Percentiles rank a stretch among this genome's conserved stretches.
phyloP scores from a whole-genome alignment of 352 stramenopile genomes.

The Peronospora destructor region DNA sequence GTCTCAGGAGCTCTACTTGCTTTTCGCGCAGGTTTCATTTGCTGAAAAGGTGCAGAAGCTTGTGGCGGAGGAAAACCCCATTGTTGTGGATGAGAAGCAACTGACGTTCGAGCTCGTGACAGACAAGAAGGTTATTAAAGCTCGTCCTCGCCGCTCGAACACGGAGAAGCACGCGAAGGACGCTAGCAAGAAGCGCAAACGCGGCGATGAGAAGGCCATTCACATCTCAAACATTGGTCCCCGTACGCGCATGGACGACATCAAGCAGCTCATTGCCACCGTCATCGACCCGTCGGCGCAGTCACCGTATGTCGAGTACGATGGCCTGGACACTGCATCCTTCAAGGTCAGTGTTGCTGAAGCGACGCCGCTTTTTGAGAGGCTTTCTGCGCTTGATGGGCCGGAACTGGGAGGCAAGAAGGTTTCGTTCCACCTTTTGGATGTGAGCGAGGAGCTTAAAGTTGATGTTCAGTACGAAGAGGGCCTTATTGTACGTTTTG shows the following conservation, averaged over 20 bases:
- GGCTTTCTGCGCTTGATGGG: conserved; percentile 50
- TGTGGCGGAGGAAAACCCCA: conserved; percentile 28
- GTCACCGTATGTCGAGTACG: conserved; percentile 75
- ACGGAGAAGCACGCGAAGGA: conserved; percentile 36
- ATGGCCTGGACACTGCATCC: conserved; percentile 66
- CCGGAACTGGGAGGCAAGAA: conserved; percentile 69
- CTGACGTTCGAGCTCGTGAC: conserved; percentile 74
- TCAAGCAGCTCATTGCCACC: conserved; percentile 70
- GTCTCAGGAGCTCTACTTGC: conserved; percentile 64
- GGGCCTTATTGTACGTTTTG: conserved; percentile 81
- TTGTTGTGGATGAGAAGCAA: conserved; percentile 57
- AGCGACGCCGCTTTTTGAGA: conserved; percentile 61
- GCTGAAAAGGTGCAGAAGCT: conserved; percentile 53
- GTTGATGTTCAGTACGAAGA: conserved; percentile 79
- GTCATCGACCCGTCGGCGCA: conserved; percentile 42
- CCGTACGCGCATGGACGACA: conserved; percentile 67
- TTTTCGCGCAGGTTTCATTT: conserved; percentile 67
- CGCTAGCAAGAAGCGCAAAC: conserved; percentile 69
- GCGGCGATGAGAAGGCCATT: conserved; percentile 66
- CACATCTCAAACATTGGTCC: conserved; percentile 77
- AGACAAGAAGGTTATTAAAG: conserved; percentile 62
- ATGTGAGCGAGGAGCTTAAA: conserved; percentile 56
- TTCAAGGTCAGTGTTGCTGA: conserved; percentile 51
- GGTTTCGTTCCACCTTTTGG: conserved; percentile 70
- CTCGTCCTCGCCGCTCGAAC: conserved; percentile 48